phyloP scores from a whole-genome alignment of 352 stramenopile genomes.

The Thraustochytrium sp. region DNA sequence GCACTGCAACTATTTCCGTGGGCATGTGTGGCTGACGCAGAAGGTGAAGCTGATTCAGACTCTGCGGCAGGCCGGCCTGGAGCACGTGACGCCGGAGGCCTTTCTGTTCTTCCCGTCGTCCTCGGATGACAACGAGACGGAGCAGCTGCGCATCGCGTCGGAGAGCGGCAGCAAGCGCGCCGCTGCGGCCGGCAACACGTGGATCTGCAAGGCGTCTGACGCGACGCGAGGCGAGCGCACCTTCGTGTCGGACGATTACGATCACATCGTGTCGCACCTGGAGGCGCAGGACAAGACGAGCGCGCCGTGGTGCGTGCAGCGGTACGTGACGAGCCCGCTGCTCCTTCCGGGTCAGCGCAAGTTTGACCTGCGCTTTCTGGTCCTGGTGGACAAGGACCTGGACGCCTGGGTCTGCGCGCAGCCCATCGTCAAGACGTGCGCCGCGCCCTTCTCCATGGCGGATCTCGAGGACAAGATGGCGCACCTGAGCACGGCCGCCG shows the following conservation, averaged over 20 bases:
- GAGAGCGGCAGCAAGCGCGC: conserved; percentile 18
- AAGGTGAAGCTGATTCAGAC: conserved; percentile 40
- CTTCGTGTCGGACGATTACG: conserved; percentile 15
- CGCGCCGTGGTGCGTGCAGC: conserved; percentile 1
- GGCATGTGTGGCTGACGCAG: conserved; percentile 37
- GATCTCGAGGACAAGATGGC: conserved; percentile 23
- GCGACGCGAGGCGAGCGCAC: conserved; percentile 29
- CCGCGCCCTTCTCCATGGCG: conserved; percentile 13
- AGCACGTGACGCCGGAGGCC: conserved; percentile 1
- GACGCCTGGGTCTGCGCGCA: not conserved
- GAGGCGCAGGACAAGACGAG: conserved; percentile 33
- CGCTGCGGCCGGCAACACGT: not conserved
- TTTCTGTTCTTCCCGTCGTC: conserved; percentile 37
- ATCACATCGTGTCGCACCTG: not conserved
- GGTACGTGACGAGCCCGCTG: conserved; percentile 1
- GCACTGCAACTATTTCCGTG: conserved; percentile 45
- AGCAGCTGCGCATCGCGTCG: not conserved
- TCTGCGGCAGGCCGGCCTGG: not conserved
- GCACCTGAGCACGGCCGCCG: conserved; percentile 13
- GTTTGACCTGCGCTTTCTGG: conserved; percentile 38
- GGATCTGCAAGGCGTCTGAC: conserved; percentile 19
- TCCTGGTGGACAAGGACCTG: conserved; percentile 35
- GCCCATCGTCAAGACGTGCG: conserved; percentile 4
- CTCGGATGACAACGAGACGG: conserved; percentile 27
- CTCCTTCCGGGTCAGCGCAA: not conserved